phyloP scores from a whole-genome alignment of 306 rosid species.

The Prosopis cineraria region DNA sequence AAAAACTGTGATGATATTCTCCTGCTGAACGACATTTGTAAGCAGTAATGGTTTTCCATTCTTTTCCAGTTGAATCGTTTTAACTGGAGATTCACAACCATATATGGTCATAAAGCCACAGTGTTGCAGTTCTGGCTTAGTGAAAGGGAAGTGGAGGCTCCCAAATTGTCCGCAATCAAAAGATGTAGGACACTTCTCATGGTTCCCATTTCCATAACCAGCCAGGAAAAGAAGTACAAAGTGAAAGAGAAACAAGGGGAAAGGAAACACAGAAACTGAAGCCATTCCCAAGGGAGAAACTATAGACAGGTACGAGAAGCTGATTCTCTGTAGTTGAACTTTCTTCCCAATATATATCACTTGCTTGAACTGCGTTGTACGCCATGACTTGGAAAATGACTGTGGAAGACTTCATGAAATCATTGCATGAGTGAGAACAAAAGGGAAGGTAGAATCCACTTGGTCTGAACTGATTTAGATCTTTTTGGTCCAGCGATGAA shows the following conservation, averaged over 20 bases:
- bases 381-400: constrained; percentile 32
- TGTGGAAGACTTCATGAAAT: constrained; percentile 22
- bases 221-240: neutral
- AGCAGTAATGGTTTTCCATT: neutral
- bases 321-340: neutral
- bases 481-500: no score
- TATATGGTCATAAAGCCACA: constrained; percentile 10
- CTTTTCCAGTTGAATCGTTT: constrained; percentile 10
- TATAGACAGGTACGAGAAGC: neutral
- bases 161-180: constrained; percentile 34
- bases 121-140: neutral
- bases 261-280: neutral
- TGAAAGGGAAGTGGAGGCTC: constrained; percentile 24
- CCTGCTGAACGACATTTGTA: neutral
- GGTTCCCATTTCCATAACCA: accelerated
- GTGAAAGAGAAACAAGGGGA: neutral
- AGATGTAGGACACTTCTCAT: neutral
- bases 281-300: neutral
- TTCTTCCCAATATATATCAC: neutral
- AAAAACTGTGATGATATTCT: neutral
- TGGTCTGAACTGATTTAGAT: neutral
- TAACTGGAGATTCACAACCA: neutral
- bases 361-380: neutral
- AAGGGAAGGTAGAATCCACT: neutral
- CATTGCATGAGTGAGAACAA: neutral